Conservation (phyloP, 805 yeast species). For the Metschnikowia colocasiae region DNA sequence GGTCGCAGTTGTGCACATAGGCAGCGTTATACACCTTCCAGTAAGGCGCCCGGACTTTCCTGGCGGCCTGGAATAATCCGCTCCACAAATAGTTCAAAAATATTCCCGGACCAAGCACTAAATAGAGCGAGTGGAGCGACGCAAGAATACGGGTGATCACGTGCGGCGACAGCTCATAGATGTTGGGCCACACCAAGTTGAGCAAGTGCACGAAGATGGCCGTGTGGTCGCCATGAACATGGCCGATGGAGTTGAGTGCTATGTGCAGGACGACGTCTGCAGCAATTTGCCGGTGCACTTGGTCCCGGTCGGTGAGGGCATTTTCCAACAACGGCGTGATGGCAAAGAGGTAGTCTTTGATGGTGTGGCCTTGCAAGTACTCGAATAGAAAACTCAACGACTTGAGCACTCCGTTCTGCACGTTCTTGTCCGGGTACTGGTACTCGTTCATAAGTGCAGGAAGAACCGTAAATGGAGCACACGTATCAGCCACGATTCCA, state of each 20-base stretch:
- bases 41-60: conserved; percentile 76
- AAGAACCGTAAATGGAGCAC: conserved; percentile 87
- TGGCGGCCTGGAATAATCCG: conserved; percentile 92
- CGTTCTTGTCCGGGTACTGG: conserved; percentile 84
- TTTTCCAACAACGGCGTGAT: conserved; percentile 78
- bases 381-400: conserved; percentile 90
- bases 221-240: conserved; percentile 60
- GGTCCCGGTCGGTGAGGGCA: conserved; percentile 86
- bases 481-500: conserved; percentile 91
- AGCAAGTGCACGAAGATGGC: conserved; percentile 74
- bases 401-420: conserved; percentile 92
- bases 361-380: conserved; percentile 71
- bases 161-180: conserved; percentile 94
- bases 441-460: conserved; percentile 97
- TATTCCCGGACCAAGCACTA: conserved; percentile 72
- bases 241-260: conserved; percentile 73
- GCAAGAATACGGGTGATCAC: conserved; percentile 81
- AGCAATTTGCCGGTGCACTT: conserved; percentile 93
- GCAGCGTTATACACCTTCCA: conserved; percentile 81
- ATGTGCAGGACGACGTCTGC: conserved; percentile 81
- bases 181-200: conserved; percentile 80
- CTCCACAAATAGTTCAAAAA: conserved; percentile 75
- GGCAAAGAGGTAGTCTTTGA: conserved; percentile 78
- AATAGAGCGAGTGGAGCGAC: conserved; percentile 68
- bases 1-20: conserved; percentile 68